A percentile compares a stretch with the other conserved stretches of the same genome.
These are phyloP conservation scores for Omphalotus olearius DNA, from an alignment of 1,284 basidiomycete species.

Conservation along the genomic window DNA sequence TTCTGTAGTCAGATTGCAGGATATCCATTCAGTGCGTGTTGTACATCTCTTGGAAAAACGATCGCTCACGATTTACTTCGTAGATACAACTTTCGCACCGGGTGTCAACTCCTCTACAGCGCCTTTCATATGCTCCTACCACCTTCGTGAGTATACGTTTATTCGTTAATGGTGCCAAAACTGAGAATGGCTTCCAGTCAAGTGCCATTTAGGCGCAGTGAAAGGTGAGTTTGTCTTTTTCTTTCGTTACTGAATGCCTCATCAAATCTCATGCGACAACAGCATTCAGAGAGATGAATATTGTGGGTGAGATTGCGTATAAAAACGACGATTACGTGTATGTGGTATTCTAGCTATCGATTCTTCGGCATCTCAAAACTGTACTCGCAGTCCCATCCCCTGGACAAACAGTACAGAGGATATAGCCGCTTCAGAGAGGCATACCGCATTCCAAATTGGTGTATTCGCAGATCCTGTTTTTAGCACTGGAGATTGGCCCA, in stretches of 20 bases:
- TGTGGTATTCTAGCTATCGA: slow-evolving; percentile 12
- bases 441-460: slow-evolving; percentile 42
- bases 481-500: slow-evolving; percentile 44
- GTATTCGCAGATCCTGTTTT: slow-evolving; percentile 41
- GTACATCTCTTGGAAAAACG: too few species aligned
- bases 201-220: slow-evolving; percentile 43
- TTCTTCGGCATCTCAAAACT: not conserved
- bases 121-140: slow-evolving; percentile 38
- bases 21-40: slow-evolving; percentile 39
- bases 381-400: slow-evolving; percentile 31
- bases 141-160: slow-evolving; percentile 30
- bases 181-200: slow-evolving; percentile 26
- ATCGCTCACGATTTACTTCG: not conserved
- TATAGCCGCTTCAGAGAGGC: slow-evolving; percentile 37
- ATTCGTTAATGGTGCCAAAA: not conserved
- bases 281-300: slow-evolving; percentile 42
- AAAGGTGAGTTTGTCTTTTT: slow-evolving; percentile 29
- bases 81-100: slow-evolving; percentile 35
- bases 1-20: slow-evolving; percentile 33
- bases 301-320: slow-evolving; percentile 42
- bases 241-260: not conserved
- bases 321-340: slow-evolving; percentile 47
- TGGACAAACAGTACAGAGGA: slow-evolving; percentile 43
- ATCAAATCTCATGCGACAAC: slow-evolving; percentile 1
- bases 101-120: slow-evolving; percentile 37